phyloP scores from a whole-genome alignment of 2,329 filamentous ascomycete genomes.

The Sclerotinia nivalis region DNA sequence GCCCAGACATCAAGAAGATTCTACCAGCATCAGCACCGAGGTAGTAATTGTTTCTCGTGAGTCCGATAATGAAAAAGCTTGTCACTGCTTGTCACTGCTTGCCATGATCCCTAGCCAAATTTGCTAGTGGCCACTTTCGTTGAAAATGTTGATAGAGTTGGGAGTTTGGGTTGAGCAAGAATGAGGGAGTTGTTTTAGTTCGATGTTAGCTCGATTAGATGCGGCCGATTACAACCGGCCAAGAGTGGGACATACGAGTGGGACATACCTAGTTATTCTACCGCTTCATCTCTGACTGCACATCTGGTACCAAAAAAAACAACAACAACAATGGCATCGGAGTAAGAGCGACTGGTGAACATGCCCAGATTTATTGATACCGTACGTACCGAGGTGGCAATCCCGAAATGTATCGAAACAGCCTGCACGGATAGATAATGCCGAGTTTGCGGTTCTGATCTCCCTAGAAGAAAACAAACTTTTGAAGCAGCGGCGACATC shows the following conservation, averaged over 20 bases:
- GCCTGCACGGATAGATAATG: neutral
- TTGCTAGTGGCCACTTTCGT: neutral
- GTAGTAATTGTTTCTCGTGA: neutral
- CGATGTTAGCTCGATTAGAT: neutral
- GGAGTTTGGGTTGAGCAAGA: conserved; percentile 5
- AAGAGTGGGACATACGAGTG: neutral
- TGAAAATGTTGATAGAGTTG: neutral
- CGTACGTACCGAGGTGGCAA: neutral
- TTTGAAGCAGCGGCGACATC: neutral
- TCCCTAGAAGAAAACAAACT: neutral
- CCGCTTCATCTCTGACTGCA: neutral
- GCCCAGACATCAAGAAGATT: conserved; percentile 1
- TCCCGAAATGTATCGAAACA: neutral
- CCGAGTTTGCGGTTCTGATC: neutral
- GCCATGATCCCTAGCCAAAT: conserved; percentile 27
- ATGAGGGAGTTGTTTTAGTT: conserved; percentile 9
- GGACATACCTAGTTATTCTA: no score
- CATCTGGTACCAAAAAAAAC: neutral
- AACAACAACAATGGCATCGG: neutral
- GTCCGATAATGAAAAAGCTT: conserved; percentile 43
- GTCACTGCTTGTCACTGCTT: conserved; percentile 50
- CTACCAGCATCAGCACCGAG: conserved; percentile 34
- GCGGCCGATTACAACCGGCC: neutral
- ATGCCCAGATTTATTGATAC: neutral
- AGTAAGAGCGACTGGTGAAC: neutral